Base-by-base conservation (phyloP, 2,329 filamentous ascomycete genomes). In the Simplicillium aogashimaense region DNA sequence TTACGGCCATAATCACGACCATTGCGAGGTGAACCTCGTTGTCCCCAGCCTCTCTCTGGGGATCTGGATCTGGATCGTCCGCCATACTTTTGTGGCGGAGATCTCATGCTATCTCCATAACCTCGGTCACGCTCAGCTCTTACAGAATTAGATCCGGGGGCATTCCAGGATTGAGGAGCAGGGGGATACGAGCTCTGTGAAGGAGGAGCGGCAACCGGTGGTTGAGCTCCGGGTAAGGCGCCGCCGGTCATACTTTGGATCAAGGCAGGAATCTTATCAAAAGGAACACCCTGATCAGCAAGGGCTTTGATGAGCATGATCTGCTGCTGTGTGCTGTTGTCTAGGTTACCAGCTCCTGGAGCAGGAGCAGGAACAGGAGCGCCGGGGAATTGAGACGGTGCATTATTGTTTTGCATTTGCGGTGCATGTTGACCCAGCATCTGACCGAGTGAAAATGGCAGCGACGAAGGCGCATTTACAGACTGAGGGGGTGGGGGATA, bases 31-130 rank as follows among this genome's bases (percentile, higher is more conserved):
- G 81, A 80, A 44, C 70, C 72, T 45, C 77, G 78, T 45, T 74
- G 70, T 50, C 79, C 80, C 70, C 83, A 85, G 20, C 20, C 20
- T 49, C 79, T 82, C 43, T 81, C 80, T 38, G 88, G 86, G 48
- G 88, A 94, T 31, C 85, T 78, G 28, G 85, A 90, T 39, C 88
- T 77, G 44, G 83, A 87, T 43, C 84, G 78, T 51, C 74, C 43
- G 35, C 55, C 74, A 43, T 68, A 67, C 51, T 69, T 69, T 56
- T 71, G 67, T 44, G 69, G 68, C 14, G 79, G 81, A 29, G 83
- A 86, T 56, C 80, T 76, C 57, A 71, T 63, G 52, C 67, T 68
- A 43, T 79, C 72, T 47, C 71, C 70, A 49, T 68, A 76, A 43
- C 66, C 64, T 45, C 63, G 67, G 50, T 82, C 78, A 68, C 74